Evolutionary conservation across 371 early-diverging fungal species (phyloP).

Genomic region (Haplosporangium sp.): DNA sequence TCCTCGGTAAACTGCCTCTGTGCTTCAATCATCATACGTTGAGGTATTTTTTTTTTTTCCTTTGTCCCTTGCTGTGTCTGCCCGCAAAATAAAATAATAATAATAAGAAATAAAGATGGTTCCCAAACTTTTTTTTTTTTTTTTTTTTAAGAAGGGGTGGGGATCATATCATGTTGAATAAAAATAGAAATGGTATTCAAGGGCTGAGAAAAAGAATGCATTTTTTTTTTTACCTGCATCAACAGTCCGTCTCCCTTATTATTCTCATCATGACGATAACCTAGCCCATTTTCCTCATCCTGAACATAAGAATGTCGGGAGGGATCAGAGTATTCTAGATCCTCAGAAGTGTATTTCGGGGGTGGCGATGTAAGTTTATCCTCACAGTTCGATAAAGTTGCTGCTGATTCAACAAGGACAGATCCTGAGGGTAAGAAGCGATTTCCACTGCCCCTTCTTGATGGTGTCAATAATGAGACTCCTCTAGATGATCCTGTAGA

Average conservation of each 20-base stretch:
- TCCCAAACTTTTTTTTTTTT: background rate
- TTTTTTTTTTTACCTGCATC: conserved; percentile 39
- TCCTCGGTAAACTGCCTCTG: background rate
- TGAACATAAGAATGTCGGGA: conserved; percentile 8
- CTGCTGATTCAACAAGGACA: background rate
- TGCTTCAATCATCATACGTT: background rate
- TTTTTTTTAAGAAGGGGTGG: too few species aligned
- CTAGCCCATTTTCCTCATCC: conserved; percentile 23
- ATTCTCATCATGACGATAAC: conserved; percentile 4
- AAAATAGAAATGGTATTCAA: background rate
- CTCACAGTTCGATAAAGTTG: background rate
- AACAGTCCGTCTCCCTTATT: conserved; percentile 29
- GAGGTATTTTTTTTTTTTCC: background rate
- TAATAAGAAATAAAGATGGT: background rate
- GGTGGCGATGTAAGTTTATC: conserved; percentile 25
- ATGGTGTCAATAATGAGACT: background rate
- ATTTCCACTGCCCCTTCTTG: conserved; percentile 1
- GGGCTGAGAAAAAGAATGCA: background rate
- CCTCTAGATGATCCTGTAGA: background rate
- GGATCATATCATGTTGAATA: background rate
- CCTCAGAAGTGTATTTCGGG: conserved; percentile 32
- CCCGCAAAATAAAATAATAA: background rate
- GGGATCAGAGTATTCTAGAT: conserved; percentile 33
- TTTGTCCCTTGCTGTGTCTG: background rate
- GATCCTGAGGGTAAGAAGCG: conserved; percentile 4